Conservation (phyloP, 2,329 filamentous ascomycete species). For the Venturia asperata region DNA sequence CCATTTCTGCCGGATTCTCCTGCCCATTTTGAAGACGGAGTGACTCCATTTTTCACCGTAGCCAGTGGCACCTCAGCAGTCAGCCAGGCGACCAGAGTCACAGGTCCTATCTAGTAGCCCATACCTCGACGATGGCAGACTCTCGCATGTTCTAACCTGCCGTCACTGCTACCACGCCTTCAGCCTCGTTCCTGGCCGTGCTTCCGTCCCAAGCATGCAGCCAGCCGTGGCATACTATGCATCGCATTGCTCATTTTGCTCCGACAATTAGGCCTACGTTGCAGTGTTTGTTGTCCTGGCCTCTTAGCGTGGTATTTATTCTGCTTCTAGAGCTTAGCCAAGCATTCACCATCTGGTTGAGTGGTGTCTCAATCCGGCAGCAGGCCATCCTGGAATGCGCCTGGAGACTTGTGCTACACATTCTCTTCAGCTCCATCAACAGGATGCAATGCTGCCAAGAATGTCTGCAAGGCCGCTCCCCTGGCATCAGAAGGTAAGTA, state of each 20-base stretch:
- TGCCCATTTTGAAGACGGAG: background rate
- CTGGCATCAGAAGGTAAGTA: background rate
- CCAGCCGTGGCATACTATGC: conserved; percentile 6
- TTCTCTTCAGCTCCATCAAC: conserved; percentile 13
- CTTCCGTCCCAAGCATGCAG: conserved; percentile 10
- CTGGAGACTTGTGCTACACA: conserved; percentile 11
- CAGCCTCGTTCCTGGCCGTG: conserved; percentile 12
- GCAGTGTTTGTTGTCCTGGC: background rate
- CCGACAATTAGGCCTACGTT: background rate
- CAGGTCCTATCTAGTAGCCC: background rate
- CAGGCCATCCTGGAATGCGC: conserved; percentile 14
- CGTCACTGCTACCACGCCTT: conserved; percentile 1
- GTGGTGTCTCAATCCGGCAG: conserved; percentile 13
- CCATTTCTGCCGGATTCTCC: background rate
- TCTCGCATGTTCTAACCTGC: background rate
- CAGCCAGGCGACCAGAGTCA: background rate
- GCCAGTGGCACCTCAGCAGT: background rate
- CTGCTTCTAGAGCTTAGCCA: background rate
- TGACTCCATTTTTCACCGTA: background rate
- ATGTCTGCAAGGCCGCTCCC: background rate
- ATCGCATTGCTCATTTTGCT: background rate
- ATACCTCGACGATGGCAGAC: background rate
- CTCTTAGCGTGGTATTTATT: background rate
- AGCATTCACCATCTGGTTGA: conserved; percentile 12
- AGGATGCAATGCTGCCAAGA: conserved; percentile 13